phyloP scores from a whole-genome alignment of 75 land plant species.

The Picea sitchensis region DNA sequence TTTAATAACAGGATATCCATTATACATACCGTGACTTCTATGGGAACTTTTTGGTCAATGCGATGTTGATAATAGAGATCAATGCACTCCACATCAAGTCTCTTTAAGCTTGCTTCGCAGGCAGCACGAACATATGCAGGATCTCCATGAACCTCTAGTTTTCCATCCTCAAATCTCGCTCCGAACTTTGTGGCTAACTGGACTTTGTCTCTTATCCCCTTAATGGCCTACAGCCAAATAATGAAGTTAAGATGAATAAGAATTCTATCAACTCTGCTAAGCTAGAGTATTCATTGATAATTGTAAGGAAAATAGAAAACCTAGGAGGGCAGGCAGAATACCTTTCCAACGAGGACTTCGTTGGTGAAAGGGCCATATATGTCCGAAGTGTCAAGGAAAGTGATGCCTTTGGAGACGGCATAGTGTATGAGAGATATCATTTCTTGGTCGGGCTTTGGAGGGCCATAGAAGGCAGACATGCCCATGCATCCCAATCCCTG shows the following conservation, averaged over 20 bases:
- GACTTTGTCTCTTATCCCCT: no score
- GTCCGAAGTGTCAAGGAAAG: conserved; percentile 67
- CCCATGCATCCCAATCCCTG: conserved; percentile 74
- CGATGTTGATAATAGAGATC: conserved; percentile 33
- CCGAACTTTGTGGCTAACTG: no score
- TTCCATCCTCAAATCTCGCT: no score
- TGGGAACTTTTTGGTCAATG: conserved; percentile 22
- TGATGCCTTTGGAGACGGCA: conserved; percentile 47
- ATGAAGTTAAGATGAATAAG: no score
- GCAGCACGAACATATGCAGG: conserved; percentile 24
- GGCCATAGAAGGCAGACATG: conserved; percentile 58
- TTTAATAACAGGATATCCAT: no score
- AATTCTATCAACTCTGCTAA: no score
- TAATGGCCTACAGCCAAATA: no score
- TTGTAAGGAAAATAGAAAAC: no score
- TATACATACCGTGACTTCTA: conserved; percentile 23
- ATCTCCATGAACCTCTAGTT: conserved; percentile 15
- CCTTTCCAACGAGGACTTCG: conserved; percentile 69
- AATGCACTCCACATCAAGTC: conserved; percentile 23
- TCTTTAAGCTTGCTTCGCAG: conserved; percentile 29
- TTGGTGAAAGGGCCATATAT: conserved; percentile 61
- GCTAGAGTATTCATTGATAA: no score
- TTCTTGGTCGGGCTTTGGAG: conserved; percentile 51
- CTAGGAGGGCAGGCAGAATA: background rate
- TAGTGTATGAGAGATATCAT: conserved; percentile 61